Conservation (phyloP, 208 protist species). For the Leishmania mexicana region DNA sequence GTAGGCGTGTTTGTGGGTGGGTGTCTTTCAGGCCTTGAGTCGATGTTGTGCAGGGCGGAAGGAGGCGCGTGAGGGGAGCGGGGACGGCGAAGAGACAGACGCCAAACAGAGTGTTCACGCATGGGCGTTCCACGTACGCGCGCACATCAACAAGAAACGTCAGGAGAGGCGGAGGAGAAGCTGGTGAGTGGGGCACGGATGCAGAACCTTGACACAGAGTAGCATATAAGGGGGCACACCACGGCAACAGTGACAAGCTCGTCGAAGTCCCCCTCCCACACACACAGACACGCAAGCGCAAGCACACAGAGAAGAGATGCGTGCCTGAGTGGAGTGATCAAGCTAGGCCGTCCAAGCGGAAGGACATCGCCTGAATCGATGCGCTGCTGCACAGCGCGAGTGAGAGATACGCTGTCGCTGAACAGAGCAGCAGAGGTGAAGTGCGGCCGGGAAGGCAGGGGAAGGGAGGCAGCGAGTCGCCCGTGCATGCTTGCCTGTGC, state of each 20-base stretch:
- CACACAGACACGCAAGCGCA: not conserved
- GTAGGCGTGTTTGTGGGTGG: not conserved
- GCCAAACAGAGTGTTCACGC: not conserved
- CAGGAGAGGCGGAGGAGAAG: not conserved
- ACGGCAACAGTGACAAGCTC: not conserved
- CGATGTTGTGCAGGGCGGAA: not conserved
- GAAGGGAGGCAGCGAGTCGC: not conserved
- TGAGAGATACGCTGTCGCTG: not conserved
- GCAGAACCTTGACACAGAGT: not conserved
- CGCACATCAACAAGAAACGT: not conserved
- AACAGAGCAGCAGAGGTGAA: not conserved
- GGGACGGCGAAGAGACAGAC: not conserved
- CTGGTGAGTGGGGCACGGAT: not conserved
- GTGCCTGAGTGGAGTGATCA: not conserved
- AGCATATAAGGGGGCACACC: not conserved
- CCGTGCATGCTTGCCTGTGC: not conserved
- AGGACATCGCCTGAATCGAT: not conserved
- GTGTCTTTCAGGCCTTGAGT: not conserved
- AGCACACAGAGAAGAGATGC: not conserved
- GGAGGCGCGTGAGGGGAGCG: not conserved
- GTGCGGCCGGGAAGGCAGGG: not conserved
- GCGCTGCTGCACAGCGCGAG: not conserved
- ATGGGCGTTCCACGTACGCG: not conserved
- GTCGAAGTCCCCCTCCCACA: not conserved
- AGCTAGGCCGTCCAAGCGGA: not conserved